phyloP scores from a whole-genome alignment of 2,329 filamentous ascomycete species.

The Elsinoe fawcettii region DNA sequence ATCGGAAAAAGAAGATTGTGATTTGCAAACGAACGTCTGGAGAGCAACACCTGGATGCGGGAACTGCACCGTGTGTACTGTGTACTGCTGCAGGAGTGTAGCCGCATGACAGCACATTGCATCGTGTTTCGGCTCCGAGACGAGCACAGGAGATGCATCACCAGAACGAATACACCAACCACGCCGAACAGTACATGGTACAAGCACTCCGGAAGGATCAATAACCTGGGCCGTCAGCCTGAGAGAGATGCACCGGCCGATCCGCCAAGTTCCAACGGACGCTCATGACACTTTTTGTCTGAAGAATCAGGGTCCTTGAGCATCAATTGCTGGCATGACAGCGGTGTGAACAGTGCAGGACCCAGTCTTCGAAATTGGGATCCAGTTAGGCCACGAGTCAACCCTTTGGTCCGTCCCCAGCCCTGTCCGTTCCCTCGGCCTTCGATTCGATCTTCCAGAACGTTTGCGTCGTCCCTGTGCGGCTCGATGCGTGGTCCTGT shows the following conservation, averaged over 20 bases:
- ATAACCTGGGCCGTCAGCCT: background rate
- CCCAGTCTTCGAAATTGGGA: background rate
- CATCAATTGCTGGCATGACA: slow-evolving; percentile 4
- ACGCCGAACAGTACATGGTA: background rate
- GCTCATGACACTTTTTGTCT: no score
- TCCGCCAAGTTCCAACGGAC: background rate
- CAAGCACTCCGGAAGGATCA: slow-evolving; percentile 1
- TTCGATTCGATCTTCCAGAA: slow-evolving; percentile 14
- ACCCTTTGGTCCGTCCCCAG: slow-evolving; percentile 11
- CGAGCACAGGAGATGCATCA: background rate
- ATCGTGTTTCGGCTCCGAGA: background rate
- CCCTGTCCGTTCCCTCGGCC: slow-evolving; percentile 8
- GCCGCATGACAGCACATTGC: background rate
- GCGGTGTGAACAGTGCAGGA: slow-evolving; percentile 9
- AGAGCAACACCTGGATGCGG: background rate
- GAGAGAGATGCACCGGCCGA: background rate
- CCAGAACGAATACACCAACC: background rate
- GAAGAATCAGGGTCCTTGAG: slow-evolving; percentile 1
- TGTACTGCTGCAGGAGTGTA: background rate
- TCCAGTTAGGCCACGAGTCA: slow-evolving; percentile 3
- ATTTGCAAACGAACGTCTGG: slow-evolving; percentile 3
- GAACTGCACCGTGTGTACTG: no score
- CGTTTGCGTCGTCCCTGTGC: background rate
- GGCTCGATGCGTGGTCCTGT: background rate
- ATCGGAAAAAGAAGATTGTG: background rate